Base-by-base conservation (phyloP, 1,284 basidiomycete genomes). In the Puccinia horiana region DNA sequence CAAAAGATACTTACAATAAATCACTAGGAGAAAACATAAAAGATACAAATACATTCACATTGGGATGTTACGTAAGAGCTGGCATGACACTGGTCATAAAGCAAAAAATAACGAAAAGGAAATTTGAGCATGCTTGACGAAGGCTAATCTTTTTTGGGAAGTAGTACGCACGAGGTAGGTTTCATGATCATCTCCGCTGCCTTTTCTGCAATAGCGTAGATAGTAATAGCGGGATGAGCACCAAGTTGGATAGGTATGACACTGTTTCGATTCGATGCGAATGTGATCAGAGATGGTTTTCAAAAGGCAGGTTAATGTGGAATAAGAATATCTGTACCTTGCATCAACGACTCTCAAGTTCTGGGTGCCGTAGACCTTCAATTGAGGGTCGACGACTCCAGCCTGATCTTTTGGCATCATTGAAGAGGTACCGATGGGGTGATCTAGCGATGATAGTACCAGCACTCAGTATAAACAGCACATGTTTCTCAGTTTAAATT, bases 361-460 rank as follows among this genome's bases (percentile, higher is more conserved):
- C 86, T 89, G 85, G 5, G 92, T 92, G 76, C 92, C 92, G 86
- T 90, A 92, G 69, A 94, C 93, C 85, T 90, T 91, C 83, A 93
- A 88, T 83, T 91, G 90, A 1, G 86, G 54, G 84, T 87, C 87
- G 14, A 89, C 88, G 4, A 89, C 88, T 75, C 88, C 88, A 54
- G 87, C 87, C 72, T 87, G 83, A 54, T 86, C 83, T 18, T 86
- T 84, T 1, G 88, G 88, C 67, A 89, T 85, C 88, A 89, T 88
- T 12, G 87, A 85, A 1, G 85, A 84, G 9, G 88, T 87, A 63
- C 88, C 87, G 65, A 86, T 85, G 1, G 88, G 86, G 84, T 88
- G 80, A 56, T 81, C 80, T 81, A 35, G 26, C 16, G 32, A 12
- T 72, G 32, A 1, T 14, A 61, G 29, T 32, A 61, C 29, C 18